These are phyloP conservation scores for Medicago truncatula DNA, from an alignment of 306 rosid species.

Conservation along the genomic window MtrunA17r5.0-ANR NC_053043.1:1858501-1859000, in stretches of 20 bases:
- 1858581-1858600: conserved; percentile 63
- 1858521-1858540: conserved; percentile 85
- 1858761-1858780: background rate
- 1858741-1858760: background rate
- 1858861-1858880: conserved; percentile 22
- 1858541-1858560: conserved; percentile 75
- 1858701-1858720: background rate
- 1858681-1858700: background rate
- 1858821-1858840: conserved; percentile 4
- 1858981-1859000: conserved; percentile 33
- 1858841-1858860: conserved; percentile 31
- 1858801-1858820: background rate
- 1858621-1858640: conserved; percentile 9
- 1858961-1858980: conserved; percentile 20
- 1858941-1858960: conserved; percentile 22
- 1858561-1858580: conserved; percentile 81
- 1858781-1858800: background rate
- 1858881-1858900: conserved; percentile 34
- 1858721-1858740: background rate
- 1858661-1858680: too few relatives aligned
- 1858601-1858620: conserved; percentile 5
- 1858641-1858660: background rate
- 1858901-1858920: conserved; percentile 17
- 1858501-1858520: conserved; percentile 77
- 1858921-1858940: conserved; percentile 5